A percentile compares a stretch with the other conserved stretches of the same genome.
phyloP scores from a whole-genome alignment of 495 filamentous ascomycete genomes.

The Aspergillus kassunensis region DNA sequence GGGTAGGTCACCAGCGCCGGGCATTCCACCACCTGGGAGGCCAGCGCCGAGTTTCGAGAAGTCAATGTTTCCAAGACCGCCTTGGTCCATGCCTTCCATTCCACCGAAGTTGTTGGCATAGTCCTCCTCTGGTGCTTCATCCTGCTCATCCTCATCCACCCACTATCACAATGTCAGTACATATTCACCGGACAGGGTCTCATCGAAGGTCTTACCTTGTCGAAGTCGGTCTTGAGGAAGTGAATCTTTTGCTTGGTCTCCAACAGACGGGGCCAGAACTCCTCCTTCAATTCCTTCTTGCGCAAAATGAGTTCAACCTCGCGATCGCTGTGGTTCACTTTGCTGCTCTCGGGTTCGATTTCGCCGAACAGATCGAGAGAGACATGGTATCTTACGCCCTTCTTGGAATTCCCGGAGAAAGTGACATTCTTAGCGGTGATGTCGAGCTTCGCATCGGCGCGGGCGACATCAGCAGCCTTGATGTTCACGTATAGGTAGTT shows the following conservation, averaged over 20 bases:
- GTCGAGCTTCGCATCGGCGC: constrained; percentile 67
- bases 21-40: constrained; percentile 41
- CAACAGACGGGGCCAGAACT: constrained; percentile 91
- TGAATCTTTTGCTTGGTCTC: constrained; percentile 86
- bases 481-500: constrained; percentile 94
- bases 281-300: constrained; percentile 91
- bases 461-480: constrained; percentile 72
- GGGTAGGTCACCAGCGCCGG: constrained; percentile 22
- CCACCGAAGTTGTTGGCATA: constrained; percentile 64
- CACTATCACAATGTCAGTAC: constrained; percentile 53
- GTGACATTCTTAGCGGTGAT: constrained; percentile 70
- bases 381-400: constrained; percentile 76
- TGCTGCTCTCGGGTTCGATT: constrained; percentile 79
- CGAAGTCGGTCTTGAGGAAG: constrained; percentile 98
- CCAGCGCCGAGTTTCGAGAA: constrained; percentile 85
- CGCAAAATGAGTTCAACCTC: constrained; percentile 84
- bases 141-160: constrained; percentile 99
- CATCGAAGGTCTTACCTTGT: constrained; percentile 63
- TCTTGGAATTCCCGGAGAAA: constrained; percentile 80
- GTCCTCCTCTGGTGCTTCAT: constrained; percentile 79
- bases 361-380: constrained; percentile 88
- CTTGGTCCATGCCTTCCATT: constrained; percentile 53
- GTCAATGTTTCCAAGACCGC: constrained; percentile 57
- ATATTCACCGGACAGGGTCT: background rate
- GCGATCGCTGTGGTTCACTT: constrained; percentile 76